These are phyloP conservation scores for Dryas drummondii DNA, from an alignment of 306 rosid genomes.

Conservation along the genomic window DNA sequence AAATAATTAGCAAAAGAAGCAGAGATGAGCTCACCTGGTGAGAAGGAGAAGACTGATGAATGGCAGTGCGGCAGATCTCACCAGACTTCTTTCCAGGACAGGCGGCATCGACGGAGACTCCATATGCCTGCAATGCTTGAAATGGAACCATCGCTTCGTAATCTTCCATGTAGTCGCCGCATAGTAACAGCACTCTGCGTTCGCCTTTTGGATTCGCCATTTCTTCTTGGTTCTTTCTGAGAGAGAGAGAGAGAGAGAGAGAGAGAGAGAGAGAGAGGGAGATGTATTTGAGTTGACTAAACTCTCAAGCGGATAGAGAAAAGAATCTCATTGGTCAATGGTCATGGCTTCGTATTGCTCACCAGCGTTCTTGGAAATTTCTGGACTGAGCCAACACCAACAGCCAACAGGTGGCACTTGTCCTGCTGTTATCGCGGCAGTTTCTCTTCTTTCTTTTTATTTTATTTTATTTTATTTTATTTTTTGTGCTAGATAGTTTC, in stretches of 20 bases:
- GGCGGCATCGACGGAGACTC: slow-evolving; percentile 70
- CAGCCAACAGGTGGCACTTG: too few species aligned
- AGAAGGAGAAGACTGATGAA: slow-evolving; percentile 34
- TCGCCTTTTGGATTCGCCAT: slow-evolving; percentile 31
- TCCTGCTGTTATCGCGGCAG: too few species aligned
- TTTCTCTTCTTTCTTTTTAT: too few species aligned
- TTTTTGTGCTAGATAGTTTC: too few species aligned
- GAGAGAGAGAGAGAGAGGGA: background rate
- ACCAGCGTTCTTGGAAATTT: too few species aligned
- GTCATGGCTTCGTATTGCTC: too few species aligned
- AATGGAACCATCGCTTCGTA: slow-evolving; percentile 83
- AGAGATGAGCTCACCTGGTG: slow-evolving; percentile 49
- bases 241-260: background rate
- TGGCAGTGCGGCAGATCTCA: slow-evolving; percentile 71
- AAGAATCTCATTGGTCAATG: too few species aligned
- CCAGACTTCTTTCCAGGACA: slow-evolving; percentile 84
- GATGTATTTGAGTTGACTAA: background rate
- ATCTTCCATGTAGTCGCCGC: slow-evolving; percentile 95
- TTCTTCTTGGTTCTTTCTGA: background rate
- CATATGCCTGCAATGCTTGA: slow-evolving; percentile 79
- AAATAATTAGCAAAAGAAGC: background rate
- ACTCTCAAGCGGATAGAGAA: too few species aligned
- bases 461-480: too few species aligned
- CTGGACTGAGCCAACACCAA: too few species aligned
- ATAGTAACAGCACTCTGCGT: slow-evolving; percentile 60